Percentiles rank a stretch among this genome's conserved stretches.
Conservation (phyloP, 192 early-diverging fungal species). For the Podila epigama region DNA sequence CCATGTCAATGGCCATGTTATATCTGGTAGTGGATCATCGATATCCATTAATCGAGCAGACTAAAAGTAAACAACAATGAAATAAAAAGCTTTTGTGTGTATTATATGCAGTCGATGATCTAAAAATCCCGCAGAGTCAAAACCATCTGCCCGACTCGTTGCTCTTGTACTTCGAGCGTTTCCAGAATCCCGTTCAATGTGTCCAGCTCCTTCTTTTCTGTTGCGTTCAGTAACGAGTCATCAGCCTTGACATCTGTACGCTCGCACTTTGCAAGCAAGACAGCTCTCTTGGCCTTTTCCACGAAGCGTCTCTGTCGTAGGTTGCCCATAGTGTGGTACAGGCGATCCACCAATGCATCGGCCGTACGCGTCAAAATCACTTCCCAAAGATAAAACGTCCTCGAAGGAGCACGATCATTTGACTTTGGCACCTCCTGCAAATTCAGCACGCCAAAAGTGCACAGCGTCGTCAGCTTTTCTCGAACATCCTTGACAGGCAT, state of each 20-base stretch:
- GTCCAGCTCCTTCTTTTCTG: conserved; percentile 58
- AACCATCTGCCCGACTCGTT: conserved; percentile 53
- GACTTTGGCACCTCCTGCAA: conserved; percentile 75
- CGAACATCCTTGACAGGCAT: conserved; percentile 69
- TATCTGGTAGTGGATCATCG: too few relatives aligned
- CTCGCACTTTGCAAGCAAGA: conserved; percentile 67
- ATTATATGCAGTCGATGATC: neutral
- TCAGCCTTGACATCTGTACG: conserved; percentile 70
- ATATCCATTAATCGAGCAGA: too few relatives aligned
- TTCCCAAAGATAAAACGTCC: conserved; percentile 78
- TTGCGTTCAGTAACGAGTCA: conserved; percentile 54
- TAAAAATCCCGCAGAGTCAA: conserved; percentile 57
- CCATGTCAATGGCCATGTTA: too few relatives aligned
- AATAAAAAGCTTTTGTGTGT: neutral
- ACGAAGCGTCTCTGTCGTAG: conserved; percentile 58
- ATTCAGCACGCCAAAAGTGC: conserved; percentile 44
- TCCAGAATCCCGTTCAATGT: conserved; percentile 51
- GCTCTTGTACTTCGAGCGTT: conserved; percentile 56
- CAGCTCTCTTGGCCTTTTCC: conserved; percentile 55
- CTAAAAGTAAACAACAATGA: too few relatives aligned
- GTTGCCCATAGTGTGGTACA: conserved; percentile 67
- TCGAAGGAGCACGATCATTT: conserved; percentile 75
- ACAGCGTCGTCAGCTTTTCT: conserved; percentile 62
- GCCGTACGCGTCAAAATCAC: conserved; percentile 61
- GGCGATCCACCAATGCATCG: conserved; percentile 53